Evolutionary conservation across 2,329 filamentous ascomycete genomes (phyloP), one percentile per base, ranked within the genome.

Genomic region (Aspergillus sp.): DNA sequence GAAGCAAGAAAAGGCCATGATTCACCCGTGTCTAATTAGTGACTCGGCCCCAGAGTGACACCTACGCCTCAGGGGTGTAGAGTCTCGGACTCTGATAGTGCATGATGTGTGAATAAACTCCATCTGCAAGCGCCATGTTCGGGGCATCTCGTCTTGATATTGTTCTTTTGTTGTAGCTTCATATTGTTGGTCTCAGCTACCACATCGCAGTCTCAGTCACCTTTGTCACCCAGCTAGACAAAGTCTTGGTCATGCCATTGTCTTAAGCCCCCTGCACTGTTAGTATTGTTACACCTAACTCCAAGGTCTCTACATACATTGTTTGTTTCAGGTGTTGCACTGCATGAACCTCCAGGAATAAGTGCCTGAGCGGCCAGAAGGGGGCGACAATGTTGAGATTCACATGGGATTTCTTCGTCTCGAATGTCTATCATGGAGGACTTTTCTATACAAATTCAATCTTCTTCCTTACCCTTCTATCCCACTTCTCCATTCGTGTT

Each of bases 241-340:
- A 59, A 52, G 42, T 47, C 50, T 39, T 36, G 47, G 55, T 47
- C 12, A 45, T 50, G 18, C 12, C 46, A 54, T 65, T 60, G 59
- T 64, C 56, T 52, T n/a, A 24, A n/a, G 52, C 46, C 29, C 22
- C 42, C 29, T 52, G 49, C 39, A 47, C 52, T 45, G 29, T 31
- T 61, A 24, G 29, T 56, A 65, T 65, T 64, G 62, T 65, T 49
- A 46, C 22, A 32, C 36, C 47, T 47, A 36, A 39, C 5, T 29
- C 46, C n/a, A 14, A 16, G 29, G n/a, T 47, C 45, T 47, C 42
- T 49, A 42, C 49, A 45, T 46, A 46, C 61, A 72, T 72, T 73
- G 68, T 73, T 57, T 71, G 68, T 73, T 60, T 73, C 67, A 63
- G 63, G 59, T 63, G 64, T 62, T 64, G 58, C 52, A 62, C 58